Evolutionary conservation across 1,284 basidiomycete species (phyloP), one percentile per base, ranked within the genome.

Genomic region (Austroboletus sp.): DNA sequence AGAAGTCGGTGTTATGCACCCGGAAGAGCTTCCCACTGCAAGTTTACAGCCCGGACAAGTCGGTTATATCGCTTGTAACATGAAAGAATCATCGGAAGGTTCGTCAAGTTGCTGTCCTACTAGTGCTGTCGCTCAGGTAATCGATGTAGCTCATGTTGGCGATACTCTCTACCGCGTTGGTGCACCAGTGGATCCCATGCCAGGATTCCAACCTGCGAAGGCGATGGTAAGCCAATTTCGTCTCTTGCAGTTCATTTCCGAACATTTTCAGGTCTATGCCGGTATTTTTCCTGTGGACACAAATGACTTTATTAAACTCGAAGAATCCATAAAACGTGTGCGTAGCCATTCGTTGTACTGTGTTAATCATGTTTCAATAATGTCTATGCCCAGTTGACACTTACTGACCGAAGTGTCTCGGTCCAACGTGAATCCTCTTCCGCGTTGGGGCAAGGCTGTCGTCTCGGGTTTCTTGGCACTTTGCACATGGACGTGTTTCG

Each of bases 1-100:
- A 13, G 94, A 97, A 54, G 67, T 97, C 8, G 96, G 96, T 12
- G 79, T 98, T 49, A 85, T 97, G 77, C 76, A 95, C 61, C 96
- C 95, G 1, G 88, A 92, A 56, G 90, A 95, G 61, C 71, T 82
- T 15, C 74, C 82, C 7, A 86, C 84, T 0, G 71, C 72, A 8
- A 75, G 77, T 38, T 68, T 98, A 43, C 75, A 78, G 41, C 82
- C 89, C 40, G 93, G 93, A 3, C 94, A 97, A 70, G 94, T 97
- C 13, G 93, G 93, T 25, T 93, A 80, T 62, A 79, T 87, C 46
- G 78, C 90, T 2, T 97, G 93, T 66, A 97, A 92, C 60, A 98
- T 98, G 95, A 98, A 98, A 66, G 88, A 98, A 58, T 90, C 90
- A 12, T 82, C 84, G n/a, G 95, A 98, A 73, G 94, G 93, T 91